These are phyloP conservation scores for Quercus rubra DNA, from an alignment of 306 rosid genomes.

Conservation along the genomic window DNA sequence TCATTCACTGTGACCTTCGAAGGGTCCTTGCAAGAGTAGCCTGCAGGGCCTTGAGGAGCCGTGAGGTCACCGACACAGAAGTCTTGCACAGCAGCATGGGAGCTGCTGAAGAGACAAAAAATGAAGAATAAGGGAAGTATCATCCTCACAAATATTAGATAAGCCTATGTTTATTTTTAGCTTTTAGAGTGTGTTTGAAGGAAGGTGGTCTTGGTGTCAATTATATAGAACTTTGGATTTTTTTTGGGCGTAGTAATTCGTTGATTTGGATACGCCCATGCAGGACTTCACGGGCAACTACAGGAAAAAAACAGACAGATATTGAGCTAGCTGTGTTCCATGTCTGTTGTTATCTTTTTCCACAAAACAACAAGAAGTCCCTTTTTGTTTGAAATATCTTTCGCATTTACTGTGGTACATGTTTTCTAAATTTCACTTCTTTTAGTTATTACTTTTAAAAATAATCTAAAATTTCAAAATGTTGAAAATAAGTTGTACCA, in stretches of 20 bases:
- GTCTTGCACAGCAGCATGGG: constrained; percentile 62
- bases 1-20: constrained; percentile 45
- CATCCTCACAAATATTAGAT: constrained; percentile 27
- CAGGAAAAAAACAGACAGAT: background rate
- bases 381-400: no score
- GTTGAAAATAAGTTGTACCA: no score
- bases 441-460: no score
- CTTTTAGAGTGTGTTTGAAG: background rate
- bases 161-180: background rate
- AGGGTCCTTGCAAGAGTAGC: constrained; percentile 66
- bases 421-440: no score
- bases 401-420: no score
- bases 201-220: constrained; percentile 14
- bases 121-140: constrained; percentile 36
- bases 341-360: no score
- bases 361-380: no score
- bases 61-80: constrained; percentile 75
- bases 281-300: background rate
- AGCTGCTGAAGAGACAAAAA: constrained; percentile 30
- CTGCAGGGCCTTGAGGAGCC: constrained; percentile 56
- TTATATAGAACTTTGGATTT: background rate
- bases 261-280: background rate
- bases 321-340: background rate
- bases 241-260: background rate
- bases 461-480: no score